Conservation (phyloP, 371 early-diverging fungal genomes). For the Lichtheimia hyalospora region DNA sequence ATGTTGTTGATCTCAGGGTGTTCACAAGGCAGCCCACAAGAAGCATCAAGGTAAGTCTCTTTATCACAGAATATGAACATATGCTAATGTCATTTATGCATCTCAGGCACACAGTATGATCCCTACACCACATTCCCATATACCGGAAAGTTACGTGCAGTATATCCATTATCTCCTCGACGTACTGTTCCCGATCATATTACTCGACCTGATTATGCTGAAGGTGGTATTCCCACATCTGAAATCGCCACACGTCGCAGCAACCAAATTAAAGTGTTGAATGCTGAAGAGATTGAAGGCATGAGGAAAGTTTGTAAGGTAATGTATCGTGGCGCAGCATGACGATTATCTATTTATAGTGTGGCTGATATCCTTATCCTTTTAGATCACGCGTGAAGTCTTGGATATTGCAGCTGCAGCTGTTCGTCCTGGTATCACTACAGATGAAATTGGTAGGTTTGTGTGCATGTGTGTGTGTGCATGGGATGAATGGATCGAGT, state of each 20-base stretch:
- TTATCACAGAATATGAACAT: constrained; percentile 7
- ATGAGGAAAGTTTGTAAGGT: constrained; percentile 82
- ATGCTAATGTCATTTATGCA: neutral
- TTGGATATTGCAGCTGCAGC: constrained; percentile 81
- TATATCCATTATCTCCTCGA: constrained; percentile 82
- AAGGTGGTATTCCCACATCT: constrained; percentile 65
- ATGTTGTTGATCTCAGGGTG: constrained; percentile 31
- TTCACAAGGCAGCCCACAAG: constrained; percentile 46
- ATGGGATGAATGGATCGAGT: too few species aligned
- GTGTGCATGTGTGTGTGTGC: too few species aligned
- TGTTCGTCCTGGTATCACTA: constrained; percentile 85
- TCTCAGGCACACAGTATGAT: constrained; percentile 56
- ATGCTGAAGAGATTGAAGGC: constrained; percentile 70
- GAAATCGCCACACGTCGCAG: constrained; percentile 65
- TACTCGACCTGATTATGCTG: constrained; percentile 82
- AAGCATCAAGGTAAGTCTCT: constrained; percentile 25
- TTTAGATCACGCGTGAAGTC: constrained; percentile 82
- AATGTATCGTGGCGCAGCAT: constrained; percentile 6
- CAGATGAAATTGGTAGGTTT: constrained; percentile 76
- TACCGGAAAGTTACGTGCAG: constrained; percentile 82
- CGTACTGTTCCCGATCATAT: constrained; percentile 79
- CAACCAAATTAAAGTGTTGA: constrained; percentile 66
- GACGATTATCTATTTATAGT: neutral
- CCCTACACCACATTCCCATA: constrained; percentile 81
- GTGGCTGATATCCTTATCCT: neutral